Conservation (phyloP, 257 asterid species). For the Nemophila menziesii region DNA sequence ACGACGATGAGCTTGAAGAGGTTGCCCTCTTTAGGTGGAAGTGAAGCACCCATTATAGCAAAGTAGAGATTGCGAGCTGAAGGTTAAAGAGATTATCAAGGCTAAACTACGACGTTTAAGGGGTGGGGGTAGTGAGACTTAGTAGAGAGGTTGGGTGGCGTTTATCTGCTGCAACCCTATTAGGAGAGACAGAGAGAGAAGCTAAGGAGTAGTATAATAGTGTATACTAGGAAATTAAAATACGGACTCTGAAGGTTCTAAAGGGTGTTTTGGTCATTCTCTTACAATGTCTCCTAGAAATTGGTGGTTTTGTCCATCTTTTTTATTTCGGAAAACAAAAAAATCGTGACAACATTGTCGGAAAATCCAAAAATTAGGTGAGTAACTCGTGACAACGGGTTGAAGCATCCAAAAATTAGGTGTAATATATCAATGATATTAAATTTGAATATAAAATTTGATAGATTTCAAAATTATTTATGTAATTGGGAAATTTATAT, state of each 20-base stretch:
- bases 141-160: slow-evolving; percentile 48
- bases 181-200: background rate
- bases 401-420: too few relatives aligned
- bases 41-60: slow-evolving; percentile 71
- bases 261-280: slow-evolving; percentile 4
- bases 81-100: slow-evolving; percentile 12
- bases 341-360: too few relatives aligned
- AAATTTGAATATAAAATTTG: too few relatives aligned
- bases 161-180: slow-evolving; percentile 91
- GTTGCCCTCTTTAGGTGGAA: slow-evolving; percentile 97
- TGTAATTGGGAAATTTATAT: too few relatives aligned
- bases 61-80: slow-evolving; percentile 6
- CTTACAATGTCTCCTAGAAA: background rate
- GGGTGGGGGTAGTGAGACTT: slow-evolving; percentile 11
- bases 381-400: too few relatives aligned
- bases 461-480: too few relatives aligned
- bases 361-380: too few relatives aligned
- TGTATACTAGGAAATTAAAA: too few relatives aligned
- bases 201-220: slow-evolving; percentile 1
- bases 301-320: background rate
- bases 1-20: slow-evolving; percentile 97
- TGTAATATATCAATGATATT: too few relatives aligned
- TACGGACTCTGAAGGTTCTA: background rate
- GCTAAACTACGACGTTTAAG: slow-evolving; percentile 5
- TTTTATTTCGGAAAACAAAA: background rate